Base-by-base conservation (phyloP, 768 basidiomycete species). In the Thelephora aurantiotincta region DNA sequence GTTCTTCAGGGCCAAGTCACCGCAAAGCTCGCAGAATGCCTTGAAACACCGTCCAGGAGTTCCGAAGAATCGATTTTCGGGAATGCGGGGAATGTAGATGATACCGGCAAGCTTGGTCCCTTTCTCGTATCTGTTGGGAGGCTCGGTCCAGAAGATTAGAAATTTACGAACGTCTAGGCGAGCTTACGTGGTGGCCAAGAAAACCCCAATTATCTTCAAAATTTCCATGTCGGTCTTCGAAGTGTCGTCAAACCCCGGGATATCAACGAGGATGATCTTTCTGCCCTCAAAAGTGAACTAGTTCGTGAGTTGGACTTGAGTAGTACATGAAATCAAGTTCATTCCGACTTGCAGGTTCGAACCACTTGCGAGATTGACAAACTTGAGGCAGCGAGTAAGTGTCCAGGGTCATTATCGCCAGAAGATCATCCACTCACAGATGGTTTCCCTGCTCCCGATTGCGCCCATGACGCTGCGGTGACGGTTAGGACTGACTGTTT, bases 1-100 rank as follows among this genome's bases (percentile, higher is more conserved):
- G 50, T 70, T 75, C 35, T 63, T 60, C 45, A 78, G 68, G 11
- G 70, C 63, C 41, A 47, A 61, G 16, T 72, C 69, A 12, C 77
- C 76, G 51, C 76, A 78, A 11, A 78, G 63, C 47, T 71, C 64
- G 41, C 68, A 60, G 57, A 77, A 75, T 59, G 75, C 66, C 34
- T 65, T 63, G 48, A 74, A 73, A 53, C 71, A 75, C 52, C 68
- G 65, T 19, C 42, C 37, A 5, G 52, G 43, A 11, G 53, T 47
- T 14, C 55, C 57, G n/a, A 49, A 48, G 41, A 58, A 45, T 26
- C 53, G 48, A 23, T 49, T 33, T 49, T 58, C 57, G 26, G 55
- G 47, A 50, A 57, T 56, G 18, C 51, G 50, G 36, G 58, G 57
- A 14, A 59, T n/a, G 50, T 57, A 59, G 36, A 59, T 50, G 38